phyloP scores from a whole-genome alignment of 176 grass and related monocot species.

The Calamus simplicifolius region DNA sequence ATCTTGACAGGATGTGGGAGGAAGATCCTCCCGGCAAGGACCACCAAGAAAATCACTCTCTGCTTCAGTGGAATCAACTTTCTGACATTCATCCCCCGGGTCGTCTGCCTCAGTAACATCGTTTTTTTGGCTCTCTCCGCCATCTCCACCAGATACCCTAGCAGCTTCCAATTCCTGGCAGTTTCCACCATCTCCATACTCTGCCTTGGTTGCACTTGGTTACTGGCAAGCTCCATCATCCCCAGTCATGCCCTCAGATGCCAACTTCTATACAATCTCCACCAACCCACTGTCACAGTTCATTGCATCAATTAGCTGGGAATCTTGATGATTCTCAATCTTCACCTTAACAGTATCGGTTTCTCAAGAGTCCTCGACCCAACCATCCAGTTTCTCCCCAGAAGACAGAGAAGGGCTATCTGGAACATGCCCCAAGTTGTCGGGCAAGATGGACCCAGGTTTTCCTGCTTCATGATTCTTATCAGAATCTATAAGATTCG shows the following conservation, averaged over 20 bases:
- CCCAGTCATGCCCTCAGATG: too few species aligned
- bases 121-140: not conserved
- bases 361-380: constrained; percentile 8
- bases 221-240: constrained; percentile 11
- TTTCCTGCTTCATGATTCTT: constrained; percentile 1
- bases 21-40: not conserved
- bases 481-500: not conserved
- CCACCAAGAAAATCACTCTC: not conserved
- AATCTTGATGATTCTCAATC: not conserved
- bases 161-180: too few species aligned
- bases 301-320: not conserved
- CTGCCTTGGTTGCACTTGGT: not conserved
- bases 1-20: constrained; percentile 6
- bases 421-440: constrained; percentile 20
- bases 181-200: constrained; percentile 1
- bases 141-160: too few species aligned
- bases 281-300: not conserved
- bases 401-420: constrained; percentile 25
- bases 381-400: constrained; percentile 13
- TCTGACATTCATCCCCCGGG: constrained; percentile 11
- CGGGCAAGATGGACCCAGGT: not conserved
- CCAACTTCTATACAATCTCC: constrained; percentile 6
- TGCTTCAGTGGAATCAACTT: constrained; percentile 5
- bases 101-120: too few species aligned
- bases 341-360: constrained; percentile 5